These are phyloP conservation scores for Blastobotrys buckinghamii DNA, from an alignment of 1,139 yeast genomes.

Conservation along the genomic window DNA sequence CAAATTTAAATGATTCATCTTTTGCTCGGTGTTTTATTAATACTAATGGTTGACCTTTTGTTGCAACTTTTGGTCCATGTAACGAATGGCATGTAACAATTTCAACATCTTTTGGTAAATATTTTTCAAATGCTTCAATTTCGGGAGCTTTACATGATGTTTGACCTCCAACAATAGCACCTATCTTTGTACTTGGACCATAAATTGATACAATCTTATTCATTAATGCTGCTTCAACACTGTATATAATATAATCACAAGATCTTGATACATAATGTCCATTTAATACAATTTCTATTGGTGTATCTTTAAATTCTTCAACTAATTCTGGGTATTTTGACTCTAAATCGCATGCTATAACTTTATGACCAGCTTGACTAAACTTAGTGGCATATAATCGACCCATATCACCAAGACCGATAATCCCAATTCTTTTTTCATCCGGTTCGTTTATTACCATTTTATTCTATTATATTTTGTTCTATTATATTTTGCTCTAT, in stretches of 20 bases:
- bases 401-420: slow-evolving; percentile 98
- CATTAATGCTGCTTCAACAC: slow-evolving; percentile 76
- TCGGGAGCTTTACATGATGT: slow-evolving; percentile 94
- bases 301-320: slow-evolving; percentile 33
- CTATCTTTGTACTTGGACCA: slow-evolving; percentile 83
- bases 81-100: slow-evolving; percentile 85
- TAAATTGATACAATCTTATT: slow-evolving; percentile 62
- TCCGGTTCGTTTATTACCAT: slow-evolving; percentile 24
- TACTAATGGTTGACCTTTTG: slow-evolving; percentile 91
- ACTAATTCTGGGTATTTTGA: slow-evolving; percentile 48
- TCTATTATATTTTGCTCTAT: background rate
- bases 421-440: slow-evolving; percentile 64
- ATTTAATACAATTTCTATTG: slow-evolving; percentile 53
- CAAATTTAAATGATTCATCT: slow-evolving; percentile 52
- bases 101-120: slow-evolving; percentile 70
- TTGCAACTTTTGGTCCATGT: slow-evolving; percentile 88
- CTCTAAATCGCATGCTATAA: slow-evolving; percentile 86
- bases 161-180: slow-evolving; percentile 96
- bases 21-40: slow-evolving; percentile 68
- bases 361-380: slow-evolving; percentile 81
- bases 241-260: slow-evolving; percentile 77
- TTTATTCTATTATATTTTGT: background rate
- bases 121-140: slow-evolving; percentile 72
- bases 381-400: slow-evolving; percentile 73
- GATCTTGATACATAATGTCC: slow-evolving; percentile 80